Conservation (phyloP, 1,284 basidiomycete genomes). For the Moesziomyces aphidis region DNA sequence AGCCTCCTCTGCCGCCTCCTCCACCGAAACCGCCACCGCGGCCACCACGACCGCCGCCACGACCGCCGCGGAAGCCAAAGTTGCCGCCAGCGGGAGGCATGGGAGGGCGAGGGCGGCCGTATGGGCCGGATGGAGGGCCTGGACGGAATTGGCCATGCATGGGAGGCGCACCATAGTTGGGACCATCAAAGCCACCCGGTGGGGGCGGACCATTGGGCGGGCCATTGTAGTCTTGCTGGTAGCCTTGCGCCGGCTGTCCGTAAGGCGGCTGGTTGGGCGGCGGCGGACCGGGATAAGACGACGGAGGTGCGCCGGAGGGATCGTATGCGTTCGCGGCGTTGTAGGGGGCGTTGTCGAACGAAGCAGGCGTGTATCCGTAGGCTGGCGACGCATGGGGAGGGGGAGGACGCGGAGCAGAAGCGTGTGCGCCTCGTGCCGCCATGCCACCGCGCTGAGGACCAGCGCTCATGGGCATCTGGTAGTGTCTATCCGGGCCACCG, state of each 20-base stretch:
- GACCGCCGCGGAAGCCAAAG: constrained; percentile 9
- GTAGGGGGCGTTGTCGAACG: constrained; percentile 26
- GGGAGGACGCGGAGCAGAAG: constrained; percentile 18
- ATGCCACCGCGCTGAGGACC: constrained; percentile 34
- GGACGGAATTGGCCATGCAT: constrained; percentile 17
- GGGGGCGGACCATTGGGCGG: constrained; percentile 6
- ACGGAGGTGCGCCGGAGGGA: constrained; percentile 2
- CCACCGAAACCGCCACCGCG: constrained; percentile 23
- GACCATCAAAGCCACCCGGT: constrained; percentile 12
- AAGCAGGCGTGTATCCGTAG: constrained; percentile 31
- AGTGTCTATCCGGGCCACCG: constrained; percentile 38
- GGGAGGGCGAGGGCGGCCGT: constrained; percentile 25
- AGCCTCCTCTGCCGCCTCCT: constrained; percentile 25
- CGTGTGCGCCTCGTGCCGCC: constrained; percentile 24
- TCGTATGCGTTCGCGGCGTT: constrained; percentile 15
- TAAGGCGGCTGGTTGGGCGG: constrained; percentile 12
- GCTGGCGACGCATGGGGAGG: constrained; percentile 15
- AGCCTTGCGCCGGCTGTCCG: constrained; percentile 14
- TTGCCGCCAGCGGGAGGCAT: background rate
- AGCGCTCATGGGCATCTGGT: constrained; percentile 28
- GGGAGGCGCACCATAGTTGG: constrained; percentile 16
- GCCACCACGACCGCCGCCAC: constrained; percentile 26
- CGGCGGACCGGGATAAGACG: background rate
- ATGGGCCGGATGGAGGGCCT: constrained; percentile 14
- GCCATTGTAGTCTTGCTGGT: constrained; percentile 21